Conservation (phyloP, 805 yeast species). For the Schizosaccharomyces japonicus region DNA sequence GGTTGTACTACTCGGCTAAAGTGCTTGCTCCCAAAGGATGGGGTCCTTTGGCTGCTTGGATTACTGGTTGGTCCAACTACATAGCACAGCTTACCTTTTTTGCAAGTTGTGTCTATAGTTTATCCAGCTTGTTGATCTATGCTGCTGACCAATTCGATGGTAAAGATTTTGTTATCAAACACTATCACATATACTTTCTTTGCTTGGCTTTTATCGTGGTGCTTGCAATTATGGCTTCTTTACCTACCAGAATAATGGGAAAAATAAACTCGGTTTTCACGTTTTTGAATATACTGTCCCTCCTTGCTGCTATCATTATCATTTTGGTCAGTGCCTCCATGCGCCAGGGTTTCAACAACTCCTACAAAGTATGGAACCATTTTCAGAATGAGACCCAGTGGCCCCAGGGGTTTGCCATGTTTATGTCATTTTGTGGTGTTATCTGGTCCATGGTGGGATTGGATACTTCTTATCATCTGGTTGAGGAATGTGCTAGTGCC, state of each 20-base stretch:
- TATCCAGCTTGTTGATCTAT: slow-evolving; percentile 32
- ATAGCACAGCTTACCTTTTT: slow-evolving; percentile 38
- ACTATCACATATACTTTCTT: slow-evolving; percentile 29
- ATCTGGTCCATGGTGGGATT: slow-evolving; percentile 29
- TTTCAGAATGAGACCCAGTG: slow-evolving; percentile 34
- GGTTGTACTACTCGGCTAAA: slow-evolving; percentile 45
- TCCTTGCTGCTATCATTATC: slow-evolving; percentile 29
- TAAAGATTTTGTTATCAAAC: slow-evolving; percentile 20
- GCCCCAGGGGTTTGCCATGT: slow-evolving; percentile 34
- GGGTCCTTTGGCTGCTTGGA: slow-evolving; percentile 35
- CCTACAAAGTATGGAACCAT: slow-evolving; percentile 27
- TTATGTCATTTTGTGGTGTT: slow-evolving; percentile 35
- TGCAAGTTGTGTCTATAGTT: slow-evolving; percentile 36
- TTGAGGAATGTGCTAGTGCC: slow-evolving; percentile 44
- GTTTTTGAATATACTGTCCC: slow-evolving; percentile 24
- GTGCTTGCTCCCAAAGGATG: slow-evolving; percentile 31
- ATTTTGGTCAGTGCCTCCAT: slow-evolving; percentile 18
- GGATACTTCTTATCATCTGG: slow-evolving; percentile 47
- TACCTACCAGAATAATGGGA: slow-evolving; percentile 33
- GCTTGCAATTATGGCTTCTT: slow-evolving; percentile 26
- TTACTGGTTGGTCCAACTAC: slow-evolving; percentile 43
- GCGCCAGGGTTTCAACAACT: slow-evolving; percentile 23
- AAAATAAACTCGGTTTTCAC: slow-evolving; percentile 28
- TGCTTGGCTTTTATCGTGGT: slow-evolving; percentile 29
- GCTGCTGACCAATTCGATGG: slow-evolving; percentile 25